Conservation (phyloP, 2,329 filamentous ascomycete species). For the Penicillium rolfsii region DNA sequence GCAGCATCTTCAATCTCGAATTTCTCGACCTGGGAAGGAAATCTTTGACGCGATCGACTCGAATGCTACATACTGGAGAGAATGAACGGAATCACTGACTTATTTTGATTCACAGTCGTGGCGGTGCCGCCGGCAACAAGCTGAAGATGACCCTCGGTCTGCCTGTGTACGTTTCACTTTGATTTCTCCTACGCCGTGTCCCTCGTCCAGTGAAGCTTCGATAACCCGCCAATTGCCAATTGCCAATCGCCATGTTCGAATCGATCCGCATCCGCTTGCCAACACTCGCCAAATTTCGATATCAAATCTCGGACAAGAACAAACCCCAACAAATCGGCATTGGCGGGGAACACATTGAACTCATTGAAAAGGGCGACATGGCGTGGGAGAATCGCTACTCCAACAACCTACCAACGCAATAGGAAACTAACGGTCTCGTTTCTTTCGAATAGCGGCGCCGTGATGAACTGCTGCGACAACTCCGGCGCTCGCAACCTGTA, state of each 20-base stretch:
- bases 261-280: background rate
- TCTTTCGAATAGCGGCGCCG: conserved; percentile 73
- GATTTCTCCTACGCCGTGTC: conserved; percentile 22
- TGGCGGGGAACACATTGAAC: conserved; percentile 10
- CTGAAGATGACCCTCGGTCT: conserved; percentile 99
- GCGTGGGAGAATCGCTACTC: conserved; percentile 10
- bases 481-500: conserved; percentile 97
- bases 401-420: conserved; percentile 21
- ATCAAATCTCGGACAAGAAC: background rate
- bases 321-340: conserved; percentile 5
- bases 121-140: conserved; percentile 99
- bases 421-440: conserved; percentile 29
- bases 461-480: conserved; percentile 99
- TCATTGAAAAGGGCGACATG: conserved; percentile 20
- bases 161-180: conserved; percentile 78
- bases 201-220: conserved; percentile 22
- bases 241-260: conserved; percentile 12
- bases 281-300: background rate
- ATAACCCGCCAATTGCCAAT: conserved; percentile 15
- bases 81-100: conserved; percentile 27
- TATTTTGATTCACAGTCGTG: conserved; percentile 53
- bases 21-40: conserved; percentile 15
- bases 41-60: conserved; percentile 4
- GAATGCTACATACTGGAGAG: conserved; percentile 12
- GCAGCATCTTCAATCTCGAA: conserved; percentile 15